These are phyloP conservation scores for Epichloe brachyelytri DNA, from an alignment of 2,329 filamentous ascomycete genomes.

Conservation along the genomic window DNA sequence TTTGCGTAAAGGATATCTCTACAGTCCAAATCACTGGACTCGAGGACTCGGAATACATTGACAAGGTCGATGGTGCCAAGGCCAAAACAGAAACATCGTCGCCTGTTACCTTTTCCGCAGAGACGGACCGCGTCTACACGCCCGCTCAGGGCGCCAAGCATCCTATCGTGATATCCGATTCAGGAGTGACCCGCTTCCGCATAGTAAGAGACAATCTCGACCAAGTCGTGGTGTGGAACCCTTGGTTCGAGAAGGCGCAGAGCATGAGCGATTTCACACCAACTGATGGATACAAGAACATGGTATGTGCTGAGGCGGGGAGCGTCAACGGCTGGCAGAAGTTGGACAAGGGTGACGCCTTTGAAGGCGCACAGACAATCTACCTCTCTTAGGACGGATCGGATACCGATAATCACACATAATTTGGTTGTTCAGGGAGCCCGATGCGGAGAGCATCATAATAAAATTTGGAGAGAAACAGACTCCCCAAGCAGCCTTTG, in stretches of 20 bases:
- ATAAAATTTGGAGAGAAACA: too few relatives aligned
- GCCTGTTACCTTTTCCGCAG: conserved; percentile 56
- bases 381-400: conserved; percentile 15
- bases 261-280: conserved; percentile 79
- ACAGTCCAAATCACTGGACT: conserved; percentile 63
- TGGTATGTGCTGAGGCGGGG: conserved; percentile 91
- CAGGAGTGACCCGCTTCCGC: conserved; percentile 51
- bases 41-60: conserved; percentile 60
- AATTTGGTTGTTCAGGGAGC: too few relatives aligned
- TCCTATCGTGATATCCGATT: conserved; percentile 47
- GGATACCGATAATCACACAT: too few relatives aligned
- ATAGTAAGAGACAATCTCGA: conserved; percentile 73
- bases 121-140: conserved; percentile 83
- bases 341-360: conserved; percentile 64
- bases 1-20: conserved; percentile 57
- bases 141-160: conserved; percentile 47
- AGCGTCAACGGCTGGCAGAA: conserved; percentile 71
- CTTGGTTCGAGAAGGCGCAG: conserved; percentile 75
- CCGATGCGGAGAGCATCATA: too few relatives aligned
- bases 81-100: conserved; percentile 52
- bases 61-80: conserved; percentile 62
- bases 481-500: too few relatives aligned
- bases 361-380: conserved; percentile 49
- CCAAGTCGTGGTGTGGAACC: conserved; percentile 95
- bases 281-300: conserved; percentile 79